These are phyloP conservation scores for Inga leiocalycina DNA, from an alignment of 306 rosid species.

Conservation along the genomic window DNA sequence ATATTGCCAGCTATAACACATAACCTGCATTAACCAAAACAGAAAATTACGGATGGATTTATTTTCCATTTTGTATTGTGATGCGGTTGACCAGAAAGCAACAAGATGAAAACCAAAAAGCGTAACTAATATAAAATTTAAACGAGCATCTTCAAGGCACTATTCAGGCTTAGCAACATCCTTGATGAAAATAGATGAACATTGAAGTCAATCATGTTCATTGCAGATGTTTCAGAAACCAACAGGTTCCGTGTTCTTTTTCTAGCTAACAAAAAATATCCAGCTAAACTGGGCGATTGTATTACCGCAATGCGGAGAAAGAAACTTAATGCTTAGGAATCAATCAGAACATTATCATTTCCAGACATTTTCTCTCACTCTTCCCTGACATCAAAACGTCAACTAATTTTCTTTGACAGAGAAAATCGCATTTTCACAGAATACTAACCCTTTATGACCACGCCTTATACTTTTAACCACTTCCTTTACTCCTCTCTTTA, in stretches of 20 bases:
- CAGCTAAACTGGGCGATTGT: background rate
- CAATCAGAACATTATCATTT: background rate
- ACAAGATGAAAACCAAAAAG: background rate
- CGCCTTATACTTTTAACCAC: conserved; percentile 91
- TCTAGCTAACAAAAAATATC: background rate
- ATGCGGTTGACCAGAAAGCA: background rate
- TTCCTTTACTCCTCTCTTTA: conserved; percentile 95
- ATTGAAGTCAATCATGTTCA: background rate
- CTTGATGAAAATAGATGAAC: background rate
- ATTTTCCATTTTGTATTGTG: background rate
- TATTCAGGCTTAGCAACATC: background rate
- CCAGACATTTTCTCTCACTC: background rate
- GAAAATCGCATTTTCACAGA: background rate
- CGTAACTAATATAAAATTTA: background rate
- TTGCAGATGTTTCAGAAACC: background rate
- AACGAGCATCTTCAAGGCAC: background rate
- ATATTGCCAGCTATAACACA: conserved; percentile 96
- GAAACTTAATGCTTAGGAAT: background rate
- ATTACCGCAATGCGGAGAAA: background rate
- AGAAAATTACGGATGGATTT: background rate
- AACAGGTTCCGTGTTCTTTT: background rate
- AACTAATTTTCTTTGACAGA: background rate
- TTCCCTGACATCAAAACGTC: background rate
- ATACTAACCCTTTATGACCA: conserved; percentile 82
- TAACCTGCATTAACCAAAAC: conserved; percentile 48